phyloP scores from a whole-genome alignment of 2,329 filamentous ascomycete genomes.

The Nakataea oryzae region DNA sequence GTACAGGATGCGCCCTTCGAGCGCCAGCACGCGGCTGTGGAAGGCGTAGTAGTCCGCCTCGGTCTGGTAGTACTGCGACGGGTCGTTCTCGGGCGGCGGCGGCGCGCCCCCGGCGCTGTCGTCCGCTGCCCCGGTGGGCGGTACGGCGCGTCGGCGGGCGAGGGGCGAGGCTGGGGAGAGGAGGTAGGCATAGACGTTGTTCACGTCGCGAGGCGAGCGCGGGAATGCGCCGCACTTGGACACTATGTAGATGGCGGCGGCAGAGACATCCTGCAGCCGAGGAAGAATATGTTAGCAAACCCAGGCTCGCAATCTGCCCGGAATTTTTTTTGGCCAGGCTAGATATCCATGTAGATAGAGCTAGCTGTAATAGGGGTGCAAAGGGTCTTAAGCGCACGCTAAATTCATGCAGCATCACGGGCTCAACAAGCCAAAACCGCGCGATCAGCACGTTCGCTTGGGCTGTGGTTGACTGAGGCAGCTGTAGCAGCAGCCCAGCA shows the following conservation, averaged over 20 bases:
- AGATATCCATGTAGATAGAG: no score
- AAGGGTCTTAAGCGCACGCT: slow-evolving; percentile 27
- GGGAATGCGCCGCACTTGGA: slow-evolving; percentile 74
- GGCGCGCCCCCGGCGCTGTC: slow-evolving; percentile 17
- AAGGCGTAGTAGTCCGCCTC: slow-evolving; percentile 61
- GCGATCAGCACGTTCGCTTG: slow-evolving; percentile 75
- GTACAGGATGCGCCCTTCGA: slow-evolving; percentile 68
- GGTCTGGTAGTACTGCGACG: slow-evolving; percentile 55
- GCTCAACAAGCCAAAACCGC: slow-evolving; percentile 63
- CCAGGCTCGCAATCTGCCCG: no score
- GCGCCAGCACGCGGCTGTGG: slow-evolving; percentile 54
- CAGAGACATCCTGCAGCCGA: slow-evolving; percentile 59
- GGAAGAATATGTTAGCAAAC: slow-evolving; percentile 4
- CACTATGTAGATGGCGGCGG: slow-evolving; percentile 69
- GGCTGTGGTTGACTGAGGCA: slow-evolving; percentile 78
- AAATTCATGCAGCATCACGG: slow-evolving; percentile 47
- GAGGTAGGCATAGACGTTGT: slow-evolving; percentile 80
- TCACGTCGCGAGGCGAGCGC: slow-evolving; percentile 66
- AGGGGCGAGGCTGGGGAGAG: slow-evolving; percentile 49
- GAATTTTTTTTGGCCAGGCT: no score
- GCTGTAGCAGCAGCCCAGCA: slow-evolving; percentile 67
- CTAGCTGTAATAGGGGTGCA: neutral
- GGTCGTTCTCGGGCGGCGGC: slow-evolving; percentile 24
- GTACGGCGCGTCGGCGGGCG: slow-evolving; percentile 23
- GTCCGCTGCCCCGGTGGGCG: neutral